Percentiles rank a stretch among this genome's conserved stretches.
Conservation (phyloP, 176 grass and related monocot species). For the Neostapfia colusana region DNA sequence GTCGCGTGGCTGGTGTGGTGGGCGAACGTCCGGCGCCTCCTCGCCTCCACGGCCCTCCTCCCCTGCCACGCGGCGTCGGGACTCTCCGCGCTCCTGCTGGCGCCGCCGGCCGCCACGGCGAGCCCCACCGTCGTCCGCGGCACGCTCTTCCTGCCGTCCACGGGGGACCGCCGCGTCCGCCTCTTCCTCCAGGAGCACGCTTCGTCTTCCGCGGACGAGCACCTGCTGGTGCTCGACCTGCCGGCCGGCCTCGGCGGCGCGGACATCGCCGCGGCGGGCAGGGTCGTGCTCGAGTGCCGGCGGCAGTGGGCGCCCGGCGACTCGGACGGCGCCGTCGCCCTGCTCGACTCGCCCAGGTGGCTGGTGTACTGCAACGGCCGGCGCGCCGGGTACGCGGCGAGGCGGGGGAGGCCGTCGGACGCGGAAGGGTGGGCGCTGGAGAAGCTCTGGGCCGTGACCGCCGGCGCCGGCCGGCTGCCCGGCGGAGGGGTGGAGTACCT, state of each 20-base stretch:
- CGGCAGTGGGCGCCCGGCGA: conserved; percentile 17
- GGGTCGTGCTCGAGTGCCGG: conserved; percentile 52
- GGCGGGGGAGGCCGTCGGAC: conserved; percentile 41
- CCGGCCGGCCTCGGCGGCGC: conserved; percentile 26
- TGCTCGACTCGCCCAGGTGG: conserved; percentile 49
- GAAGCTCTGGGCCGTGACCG: conserved; percentile 40
- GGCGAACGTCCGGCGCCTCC: conserved; percentile 30
- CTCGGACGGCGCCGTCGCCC: background rate
- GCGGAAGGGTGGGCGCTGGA: conserved; percentile 48
- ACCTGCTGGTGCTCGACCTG: conserved; percentile 50
- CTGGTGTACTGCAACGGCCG: conserved; percentile 55
- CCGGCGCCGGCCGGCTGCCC: conserved; percentile 48
- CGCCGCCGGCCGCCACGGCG: background rate
- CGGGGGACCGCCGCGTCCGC: conserved; percentile 41
- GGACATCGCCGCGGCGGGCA: conserved; percentile 38
- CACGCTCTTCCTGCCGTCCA: conserved; percentile 52
- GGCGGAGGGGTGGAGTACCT: conserved; percentile 49
- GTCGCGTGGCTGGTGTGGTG: conserved; percentile 45
- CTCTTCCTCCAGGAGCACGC: conserved; percentile 54
- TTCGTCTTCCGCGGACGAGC: background rate
- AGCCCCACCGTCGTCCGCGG: conserved; percentile 38
- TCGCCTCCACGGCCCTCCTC: conserved; percentile 33
- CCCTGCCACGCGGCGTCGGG: background rate
- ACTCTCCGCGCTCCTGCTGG: background rate
- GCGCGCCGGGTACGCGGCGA: conserved; percentile 39